phyloP scores from a whole-genome alignment of 2,329 filamentous ascomycete genomes.

The Penicillium sp. region DNA sequence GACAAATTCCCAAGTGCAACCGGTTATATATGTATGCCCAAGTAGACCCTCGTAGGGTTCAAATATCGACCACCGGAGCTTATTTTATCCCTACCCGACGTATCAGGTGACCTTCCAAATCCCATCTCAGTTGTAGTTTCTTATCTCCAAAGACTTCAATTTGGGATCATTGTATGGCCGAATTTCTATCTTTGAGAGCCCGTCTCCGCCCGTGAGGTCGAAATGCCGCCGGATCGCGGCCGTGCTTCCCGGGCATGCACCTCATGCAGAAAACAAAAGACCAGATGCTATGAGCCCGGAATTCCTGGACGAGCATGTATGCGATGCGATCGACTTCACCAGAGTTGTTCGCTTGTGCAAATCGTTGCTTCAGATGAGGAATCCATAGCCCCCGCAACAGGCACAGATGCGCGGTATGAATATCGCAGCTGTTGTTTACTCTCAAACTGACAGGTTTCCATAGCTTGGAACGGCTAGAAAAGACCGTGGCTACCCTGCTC shows the following conservation, averaged over 20 bases:
- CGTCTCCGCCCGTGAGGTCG: background rate
- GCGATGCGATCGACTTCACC: constrained; percentile 36
- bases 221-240: constrained; percentile 19
- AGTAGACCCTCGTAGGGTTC: background rate
- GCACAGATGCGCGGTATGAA: constrained; percentile 18
- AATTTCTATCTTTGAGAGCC: background rate
- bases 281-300: constrained; percentile 39
- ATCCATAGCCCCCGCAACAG: background rate
- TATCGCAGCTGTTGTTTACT: background rate
- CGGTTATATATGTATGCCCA: background rate
- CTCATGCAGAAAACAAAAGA: constrained; percentile 42
- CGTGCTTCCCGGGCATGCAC: constrained; percentile 35
- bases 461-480: constrained; percentile 17
- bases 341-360: constrained; percentile 33
- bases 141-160: background rate
- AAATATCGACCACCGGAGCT: background rate
- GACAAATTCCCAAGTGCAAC: background rate
- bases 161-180: background rate
- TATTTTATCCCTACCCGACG: constrained; percentile 10
- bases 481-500: constrained; percentile 14
- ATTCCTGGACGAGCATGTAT: constrained; percentile 31
- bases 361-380: constrained; percentile 1
- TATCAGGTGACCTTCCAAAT: constrained; percentile 14
- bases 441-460: background rate
- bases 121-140: background rate